These are phyloP conservation scores for Inga oerstediana DNA, from an alignment of 306 rosid genomes.

Conservation along the genomic window DNA sequence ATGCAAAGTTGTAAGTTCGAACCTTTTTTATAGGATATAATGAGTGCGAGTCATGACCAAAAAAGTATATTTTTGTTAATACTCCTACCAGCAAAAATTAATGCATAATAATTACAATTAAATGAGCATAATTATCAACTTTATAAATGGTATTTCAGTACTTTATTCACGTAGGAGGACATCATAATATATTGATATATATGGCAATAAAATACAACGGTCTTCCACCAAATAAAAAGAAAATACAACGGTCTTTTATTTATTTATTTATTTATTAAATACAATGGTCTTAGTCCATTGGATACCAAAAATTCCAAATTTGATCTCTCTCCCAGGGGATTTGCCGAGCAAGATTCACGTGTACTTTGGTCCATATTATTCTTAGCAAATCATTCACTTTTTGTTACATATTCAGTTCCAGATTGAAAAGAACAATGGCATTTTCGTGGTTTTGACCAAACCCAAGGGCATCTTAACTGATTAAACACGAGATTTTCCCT, in stretches of 20 bases:
- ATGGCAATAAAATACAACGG: not conserved
- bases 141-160: not conserved
- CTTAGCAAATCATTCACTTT: not conserved
- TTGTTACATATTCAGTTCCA: not conserved
- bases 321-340: not conserved
- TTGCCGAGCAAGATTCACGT: not conserved
- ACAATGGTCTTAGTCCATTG: not conserved
- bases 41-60: no score
- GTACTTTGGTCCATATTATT: not conserved
- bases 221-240: no score
- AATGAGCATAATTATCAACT: not conserved
- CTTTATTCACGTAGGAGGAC: not conserved
- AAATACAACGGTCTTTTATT: no score
- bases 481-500: conserved; percentile 9
- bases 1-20: no score
- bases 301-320: not conserved
- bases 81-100: not conserved
- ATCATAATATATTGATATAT: not conserved
- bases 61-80: not conserved
- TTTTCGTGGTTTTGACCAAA: not conserved
- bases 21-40: no score
- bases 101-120: not conserved
- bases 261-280: not conserved
- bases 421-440: not conserved
- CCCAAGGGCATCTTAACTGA: not conserved